These are phyloP conservation scores for Xylaria hypoxylon DNA, from an alignment of 2,329 filamentous ascomycete species.

Conservation along the genomic window DNA sequence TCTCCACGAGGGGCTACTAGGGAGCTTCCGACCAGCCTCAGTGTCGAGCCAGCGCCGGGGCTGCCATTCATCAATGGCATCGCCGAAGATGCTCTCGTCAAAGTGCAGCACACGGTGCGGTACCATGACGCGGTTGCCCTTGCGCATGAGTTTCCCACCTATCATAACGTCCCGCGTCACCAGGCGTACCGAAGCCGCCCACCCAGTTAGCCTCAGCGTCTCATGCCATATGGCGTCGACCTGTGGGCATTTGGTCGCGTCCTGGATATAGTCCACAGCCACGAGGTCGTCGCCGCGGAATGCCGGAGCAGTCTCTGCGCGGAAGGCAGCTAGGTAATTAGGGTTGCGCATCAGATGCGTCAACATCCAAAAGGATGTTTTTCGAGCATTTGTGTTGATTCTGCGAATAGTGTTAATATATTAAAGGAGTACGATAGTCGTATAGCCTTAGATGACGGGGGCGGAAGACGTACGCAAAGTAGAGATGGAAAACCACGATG, in stretches of 20 bases:
- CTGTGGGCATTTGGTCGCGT: background rate
- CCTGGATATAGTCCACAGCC: too few relatives aligned
- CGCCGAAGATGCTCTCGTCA: too few relatives aligned
- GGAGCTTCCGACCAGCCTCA: background rate
- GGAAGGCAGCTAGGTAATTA: too few relatives aligned
- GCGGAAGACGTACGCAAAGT: background rate
- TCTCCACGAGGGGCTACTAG: background rate
- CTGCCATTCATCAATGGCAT: background rate
- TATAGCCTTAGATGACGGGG: too few relatives aligned
- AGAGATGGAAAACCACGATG: background rate
- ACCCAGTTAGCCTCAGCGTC: background rate
- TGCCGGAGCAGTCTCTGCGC: too few relatives aligned
- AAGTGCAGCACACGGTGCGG: background rate
- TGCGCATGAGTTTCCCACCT: background rate
- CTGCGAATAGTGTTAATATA: too few relatives aligned
- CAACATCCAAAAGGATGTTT: background rate
- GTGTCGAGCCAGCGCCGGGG: background rate
- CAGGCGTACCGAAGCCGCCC: background rate
- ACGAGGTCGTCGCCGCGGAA: too few relatives aligned
- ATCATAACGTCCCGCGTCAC: background rate
- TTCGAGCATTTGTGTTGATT: constrained; percentile 7
- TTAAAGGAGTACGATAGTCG: too few relatives aligned
- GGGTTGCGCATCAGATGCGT: background rate
- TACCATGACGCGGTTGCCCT: background rate
- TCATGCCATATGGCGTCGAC: background rate